Evolutionary conservation across 352 stramenopile species (phyloP), one percentile per base, ranked within the genome.

Genomic region (Plasmopara muralis): DNA sequence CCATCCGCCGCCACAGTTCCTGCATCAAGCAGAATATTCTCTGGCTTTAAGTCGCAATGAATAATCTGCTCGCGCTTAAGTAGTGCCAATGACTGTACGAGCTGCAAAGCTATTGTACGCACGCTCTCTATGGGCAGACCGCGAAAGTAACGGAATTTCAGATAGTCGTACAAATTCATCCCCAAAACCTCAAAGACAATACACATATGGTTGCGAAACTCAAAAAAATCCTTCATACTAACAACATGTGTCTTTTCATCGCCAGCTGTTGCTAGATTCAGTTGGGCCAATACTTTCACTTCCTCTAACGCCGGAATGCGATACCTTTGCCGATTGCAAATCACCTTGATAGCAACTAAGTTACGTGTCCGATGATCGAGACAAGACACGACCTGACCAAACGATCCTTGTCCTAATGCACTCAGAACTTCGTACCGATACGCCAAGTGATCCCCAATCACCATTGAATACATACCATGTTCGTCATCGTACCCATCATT

Each of bases 1-100:
- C 42, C 60, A 18, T 62, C 46, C 41, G 15, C 37, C 28, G 29
- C 16, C 30, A 59, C 15, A 12, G 41, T 15, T 6, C 37, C 57
- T n/a, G 43, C 33, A 42, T 60, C 28, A 16, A 88, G 69, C 41
- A 87, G 41, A 38, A 99, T 93, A 67, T 99, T 99, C 64, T 99
- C 97, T 3, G 95, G 96, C 66, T 99, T 99, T 18, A 99, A 79
- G 70, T 99, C 96, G 69, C 95, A 98, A 68, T 99, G 97, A 15
- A 99, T 81, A 33, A 99, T 79, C 50, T 84, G 72, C 20, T 91
- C 76, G 6, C 80, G 62, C 7, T 87, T 70, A 38, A 96, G 59
- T 28, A 90, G 74, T 1, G 68, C 59, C 14, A 98, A 62, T 1
- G 88, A 84, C 9, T 84, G 54, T 8, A 96, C 65, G 14, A 97